phyloP scores from a whole-genome alignment of 2,329 filamentous ascomycete species.

The Alternaria hordeiaustralica region DNA sequence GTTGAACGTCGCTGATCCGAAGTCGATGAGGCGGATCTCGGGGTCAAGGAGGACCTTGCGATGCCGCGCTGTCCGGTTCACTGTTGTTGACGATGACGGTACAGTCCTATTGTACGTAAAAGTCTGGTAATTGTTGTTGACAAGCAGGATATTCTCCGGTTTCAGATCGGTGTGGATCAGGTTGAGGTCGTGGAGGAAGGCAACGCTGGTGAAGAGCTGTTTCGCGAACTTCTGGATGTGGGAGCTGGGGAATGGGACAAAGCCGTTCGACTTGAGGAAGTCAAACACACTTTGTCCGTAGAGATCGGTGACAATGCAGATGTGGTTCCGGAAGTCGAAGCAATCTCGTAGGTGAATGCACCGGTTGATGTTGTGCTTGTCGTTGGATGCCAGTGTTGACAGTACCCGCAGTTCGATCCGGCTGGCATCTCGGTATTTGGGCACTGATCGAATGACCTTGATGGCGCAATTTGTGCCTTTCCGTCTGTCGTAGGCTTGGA shows the following conservation, averaged over 20 bases:
- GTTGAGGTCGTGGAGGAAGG: slow-evolving; percentile 95
- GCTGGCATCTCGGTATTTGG: slow-evolving; percentile 96
- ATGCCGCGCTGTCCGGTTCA: slow-evolving; percentile 64
- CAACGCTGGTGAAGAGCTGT: slow-evolving; percentile 96
- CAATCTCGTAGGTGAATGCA: slow-evolving; percentile 97
- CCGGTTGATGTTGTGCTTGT: slow-evolving; percentile 88
- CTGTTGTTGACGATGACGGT: slow-evolving; percentile 67
- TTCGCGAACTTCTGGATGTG: slow-evolving; percentile 97
- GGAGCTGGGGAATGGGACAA: slow-evolving; percentile 96
- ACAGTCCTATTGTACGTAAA: slow-evolving; percentile 74
- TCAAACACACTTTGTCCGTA: slow-evolving; percentile 97
- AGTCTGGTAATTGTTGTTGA: slow-evolving; percentile 69
- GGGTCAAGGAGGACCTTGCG: slow-evolving; percentile 68
- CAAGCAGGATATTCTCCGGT: slow-evolving; percentile 71
- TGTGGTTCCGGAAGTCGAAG: slow-evolving; percentile 96
- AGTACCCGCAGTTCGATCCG: slow-evolving; percentile 93
- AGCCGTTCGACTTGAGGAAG: slow-evolving; percentile 93
- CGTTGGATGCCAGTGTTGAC: slow-evolving; percentile 89
- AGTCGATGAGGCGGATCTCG: slow-evolving; percentile 71
- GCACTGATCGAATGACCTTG: slow-evolving; percentile 97
- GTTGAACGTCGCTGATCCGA: slow-evolving; percentile 71
- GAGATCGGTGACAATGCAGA: slow-evolving; percentile 80
- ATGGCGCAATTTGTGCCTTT: slow-evolving; percentile 85
- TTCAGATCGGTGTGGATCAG: slow-evolving; percentile 88
- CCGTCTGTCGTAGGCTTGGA: slow-evolving; percentile 83